Conservation (phyloP, 2,329 filamentous ascomycete species). For the Penicillium vulpinum region DNA sequence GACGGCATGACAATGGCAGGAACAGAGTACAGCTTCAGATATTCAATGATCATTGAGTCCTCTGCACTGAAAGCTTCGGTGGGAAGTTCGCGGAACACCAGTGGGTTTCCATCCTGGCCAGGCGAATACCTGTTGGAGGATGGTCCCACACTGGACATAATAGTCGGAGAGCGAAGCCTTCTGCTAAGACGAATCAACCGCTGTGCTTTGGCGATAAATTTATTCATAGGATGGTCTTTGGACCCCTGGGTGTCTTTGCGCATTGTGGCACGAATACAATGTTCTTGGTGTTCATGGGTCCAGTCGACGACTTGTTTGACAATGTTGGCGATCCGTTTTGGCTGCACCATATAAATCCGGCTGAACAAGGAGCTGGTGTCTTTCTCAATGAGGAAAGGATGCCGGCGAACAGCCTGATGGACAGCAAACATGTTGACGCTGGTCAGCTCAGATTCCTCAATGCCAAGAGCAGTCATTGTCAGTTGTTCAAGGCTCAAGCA, state of each 20-base stretch:
- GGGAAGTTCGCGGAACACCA: constrained; percentile 33
- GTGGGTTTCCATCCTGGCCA: constrained; percentile 28
- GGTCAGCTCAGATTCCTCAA: constrained; percentile 31
- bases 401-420: constrained; percentile 33
- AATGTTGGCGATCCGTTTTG: constrained; percentile 50
- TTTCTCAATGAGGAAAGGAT: constrained; percentile 37
- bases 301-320: constrained; percentile 56
- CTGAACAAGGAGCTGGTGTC: constrained; percentile 37
- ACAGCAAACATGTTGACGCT: constrained; percentile 37
- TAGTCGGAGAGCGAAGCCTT: constrained; percentile 44
- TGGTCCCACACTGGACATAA: constrained; percentile 44
- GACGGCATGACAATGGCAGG: constrained; percentile 42
- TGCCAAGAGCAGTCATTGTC: constrained; percentile 35
- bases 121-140: constrained; percentile 33
- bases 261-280: constrained; percentile 30
- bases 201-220: constrained; percentile 48
- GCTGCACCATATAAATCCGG: constrained; percentile 51
- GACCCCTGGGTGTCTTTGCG: constrained; percentile 26
- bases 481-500: constrained; percentile 41
- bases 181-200: constrained; percentile 45
- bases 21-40: constrained; percentile 54
- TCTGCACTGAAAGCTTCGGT: constrained; percentile 48
- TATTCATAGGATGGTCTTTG: constrained; percentile 41
- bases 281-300: constrained; percentile 54
- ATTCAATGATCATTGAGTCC: constrained; percentile 57